Evolutionary conservation across 805 yeast species (phyloP).

Genomic region (Metschnikowia arizonensis): DNA sequence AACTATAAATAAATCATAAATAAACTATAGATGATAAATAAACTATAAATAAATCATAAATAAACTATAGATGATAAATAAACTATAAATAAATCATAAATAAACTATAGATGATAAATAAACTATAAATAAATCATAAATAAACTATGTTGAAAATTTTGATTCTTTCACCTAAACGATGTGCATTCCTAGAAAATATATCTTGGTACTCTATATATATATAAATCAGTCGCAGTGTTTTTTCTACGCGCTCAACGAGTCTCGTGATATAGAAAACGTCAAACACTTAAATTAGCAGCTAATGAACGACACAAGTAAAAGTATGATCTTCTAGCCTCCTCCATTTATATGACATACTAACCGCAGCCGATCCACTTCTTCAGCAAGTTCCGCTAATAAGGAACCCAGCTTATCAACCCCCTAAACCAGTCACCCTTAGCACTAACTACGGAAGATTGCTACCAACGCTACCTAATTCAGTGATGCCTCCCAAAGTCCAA

Average conservation of each 20-base stretch:
- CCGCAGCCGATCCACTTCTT: conserved; percentile 44
- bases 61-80: no score
- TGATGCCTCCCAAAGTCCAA: conserved; percentile 36
- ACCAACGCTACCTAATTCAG: conserved; percentile 30
- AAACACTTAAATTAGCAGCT: neutral
- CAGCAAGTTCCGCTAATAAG: conserved; percentile 53
- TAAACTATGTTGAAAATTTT: no score
- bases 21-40: no score
- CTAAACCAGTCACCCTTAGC: conserved; percentile 52
- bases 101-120: no score
- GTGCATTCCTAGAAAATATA: neutral
- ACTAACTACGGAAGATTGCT: conserved; percentile 40
- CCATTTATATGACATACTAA: conserved; percentile 4
- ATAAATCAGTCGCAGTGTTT: neutral
- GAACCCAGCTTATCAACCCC: conserved; percentile 50
- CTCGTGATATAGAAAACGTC: no score
- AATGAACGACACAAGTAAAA: conserved; percentile 21
- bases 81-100: no score
- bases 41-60: no score
- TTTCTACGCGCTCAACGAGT: neutral
- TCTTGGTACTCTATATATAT: neutral
- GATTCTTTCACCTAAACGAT: neutral
- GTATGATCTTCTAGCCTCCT: conserved; percentile 11
- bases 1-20: no score
- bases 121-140: no score